phyloP scores from a whole-genome alignment of 2,329 filamentous ascomycete species.

The Hymenoscyphus scutula region DNA sequence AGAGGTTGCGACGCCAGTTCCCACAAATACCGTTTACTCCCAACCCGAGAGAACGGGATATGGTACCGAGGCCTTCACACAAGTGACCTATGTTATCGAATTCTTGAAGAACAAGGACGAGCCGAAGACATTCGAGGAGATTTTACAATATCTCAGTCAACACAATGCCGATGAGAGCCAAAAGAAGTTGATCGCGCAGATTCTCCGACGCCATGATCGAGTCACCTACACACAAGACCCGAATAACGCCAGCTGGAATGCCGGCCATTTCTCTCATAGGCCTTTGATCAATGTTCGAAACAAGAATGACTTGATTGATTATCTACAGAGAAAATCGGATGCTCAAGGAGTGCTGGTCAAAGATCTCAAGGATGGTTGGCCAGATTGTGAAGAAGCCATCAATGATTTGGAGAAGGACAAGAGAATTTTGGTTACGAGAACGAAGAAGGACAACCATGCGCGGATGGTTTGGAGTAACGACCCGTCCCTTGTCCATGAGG shows the following conservation, averaged over 20 bases:
- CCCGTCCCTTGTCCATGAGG: conserved; percentile 67
- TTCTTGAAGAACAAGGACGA: conserved; percentile 73
- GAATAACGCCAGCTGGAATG: conserved; percentile 64
- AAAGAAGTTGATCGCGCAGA: conserved; percentile 63
- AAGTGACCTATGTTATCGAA: conserved; percentile 83
- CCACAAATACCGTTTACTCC: conserved; percentile 62
- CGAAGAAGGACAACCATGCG: conserved; percentile 87
- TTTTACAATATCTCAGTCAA: conserved; percentile 78
- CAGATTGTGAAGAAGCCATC: conserved; percentile 76
- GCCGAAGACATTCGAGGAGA: conserved; percentile 68
- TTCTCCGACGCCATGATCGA: conserved; percentile 63
- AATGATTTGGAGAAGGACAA: conserved; percentile 74
- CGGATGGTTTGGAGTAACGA: conserved; percentile 89
- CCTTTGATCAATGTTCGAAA: conserved; percentile 81
- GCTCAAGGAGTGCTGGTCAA: conserved; percentile 80
- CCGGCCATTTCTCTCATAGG: conserved; percentile 76
- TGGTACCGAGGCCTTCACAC: conserved; percentile 78
- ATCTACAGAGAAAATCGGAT: conserved; percentile 78
- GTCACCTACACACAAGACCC: conserved; percentile 56
- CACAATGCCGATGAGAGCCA: conserved; percentile 59
- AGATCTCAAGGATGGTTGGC: conserved; percentile 95
- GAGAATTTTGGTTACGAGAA: conserved; percentile 79
- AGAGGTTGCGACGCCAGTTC: conserved; percentile 38
- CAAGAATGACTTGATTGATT: conserved; percentile 72
- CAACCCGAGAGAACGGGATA: conserved; percentile 74